These are phyloP conservation scores for Phytopythium boreale DNA, from an alignment of 352 stramenopile species.

Conservation along the genomic window DNA sequence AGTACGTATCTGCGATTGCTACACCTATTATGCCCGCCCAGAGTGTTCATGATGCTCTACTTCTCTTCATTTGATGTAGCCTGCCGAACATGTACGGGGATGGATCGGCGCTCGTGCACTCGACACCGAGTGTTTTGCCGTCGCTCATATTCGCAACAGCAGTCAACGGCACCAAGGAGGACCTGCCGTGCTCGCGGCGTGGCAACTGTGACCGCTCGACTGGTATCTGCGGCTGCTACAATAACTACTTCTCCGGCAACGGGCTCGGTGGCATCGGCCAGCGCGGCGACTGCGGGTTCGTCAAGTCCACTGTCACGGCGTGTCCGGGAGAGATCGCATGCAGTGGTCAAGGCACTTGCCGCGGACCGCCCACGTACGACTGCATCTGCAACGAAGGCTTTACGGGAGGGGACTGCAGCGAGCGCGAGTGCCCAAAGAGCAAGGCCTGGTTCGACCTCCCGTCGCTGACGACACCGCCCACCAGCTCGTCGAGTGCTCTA, in stretches of 20 bases:
- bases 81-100: constrained; percentile 62
- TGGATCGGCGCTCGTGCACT: constrained; percentile 41
- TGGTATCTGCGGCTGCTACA: constrained; percentile 84
- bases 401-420: constrained; percentile 65
- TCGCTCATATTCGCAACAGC: constrained; percentile 49
- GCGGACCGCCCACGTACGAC: constrained; percentile 68
- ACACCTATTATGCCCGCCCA: not conserved
- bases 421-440: constrained; percentile 61
- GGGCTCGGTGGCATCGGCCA: constrained; percentile 75
- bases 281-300: constrained; percentile 91
- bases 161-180: constrained; percentile 89
- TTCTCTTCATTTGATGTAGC: constrained; percentile 13
- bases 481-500: constrained; percentile 63
- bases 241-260: constrained; percentile 82
- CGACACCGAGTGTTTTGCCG: constrained; percentile 38
- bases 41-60: not conserved
- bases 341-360: constrained; percentile 69
- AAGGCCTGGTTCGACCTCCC: constrained; percentile 71
- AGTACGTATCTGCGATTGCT: constrained; percentile 30
- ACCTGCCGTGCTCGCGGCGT: constrained; percentile 79
- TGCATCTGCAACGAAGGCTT: constrained; percentile 82
- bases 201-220: constrained; percentile 74
- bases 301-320: constrained; percentile 49
- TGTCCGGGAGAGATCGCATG: constrained; percentile 74
- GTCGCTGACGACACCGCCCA: constrained; percentile 47